phyloP scores from a whole-genome alignment of 2,329 filamentous ascomycete species.

The Nemania sp. region DNA sequence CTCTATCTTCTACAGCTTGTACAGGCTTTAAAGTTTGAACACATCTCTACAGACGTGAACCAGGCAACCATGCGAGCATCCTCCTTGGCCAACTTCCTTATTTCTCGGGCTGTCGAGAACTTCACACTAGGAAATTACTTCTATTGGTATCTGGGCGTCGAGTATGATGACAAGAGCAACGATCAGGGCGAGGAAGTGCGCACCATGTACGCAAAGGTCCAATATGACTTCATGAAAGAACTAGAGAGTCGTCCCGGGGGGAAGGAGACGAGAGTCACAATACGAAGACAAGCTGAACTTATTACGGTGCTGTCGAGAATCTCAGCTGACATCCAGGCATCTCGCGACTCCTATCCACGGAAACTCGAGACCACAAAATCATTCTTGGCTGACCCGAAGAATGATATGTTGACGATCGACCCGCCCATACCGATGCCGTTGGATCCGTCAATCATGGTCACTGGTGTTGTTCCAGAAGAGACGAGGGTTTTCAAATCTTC shows the following conservation, averaged over 20 bases:
- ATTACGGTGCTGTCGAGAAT: conserved; percentile 86
- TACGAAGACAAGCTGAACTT: conserved; percentile 87
- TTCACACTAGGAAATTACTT: conserved; percentile 93
- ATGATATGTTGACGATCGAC: conserved; percentile 82
- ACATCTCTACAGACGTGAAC: conserved; percentile 66
- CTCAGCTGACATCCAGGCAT: conserved; percentile 83
- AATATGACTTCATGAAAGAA: conserved; percentile 94
- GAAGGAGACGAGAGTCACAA: conserved; percentile 71
- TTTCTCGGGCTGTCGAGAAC: conserved; percentile 83
- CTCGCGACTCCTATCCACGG: conserved; percentile 74
- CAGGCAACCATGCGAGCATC: conserved; percentile 69
- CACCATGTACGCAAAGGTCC: conserved; percentile 88
- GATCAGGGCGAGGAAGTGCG: conserved; percentile 76
- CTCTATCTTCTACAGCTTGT: conserved; percentile 93
- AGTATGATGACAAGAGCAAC: conserved; percentile 83
- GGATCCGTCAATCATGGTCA: conserved; percentile 80
- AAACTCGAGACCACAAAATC: conserved; percentile 87
- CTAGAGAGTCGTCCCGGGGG: conserved; percentile 74
- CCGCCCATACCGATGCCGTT: conserved; percentile 86
- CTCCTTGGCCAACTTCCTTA: conserved; percentile 86
- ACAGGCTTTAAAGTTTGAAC: conserved; percentile 93
- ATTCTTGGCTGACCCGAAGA: conserved; percentile 84
- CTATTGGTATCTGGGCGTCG: conserved; percentile 98
- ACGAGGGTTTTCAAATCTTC: conserved; percentile 95
- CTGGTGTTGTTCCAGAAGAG: conserved; percentile 80